Percentiles rank a stretch among this genome's conserved stretches.
Conservation (phyloP, 2,329 filamentous ascomycete genomes). For the Harringtonia aguacate region DNA sequence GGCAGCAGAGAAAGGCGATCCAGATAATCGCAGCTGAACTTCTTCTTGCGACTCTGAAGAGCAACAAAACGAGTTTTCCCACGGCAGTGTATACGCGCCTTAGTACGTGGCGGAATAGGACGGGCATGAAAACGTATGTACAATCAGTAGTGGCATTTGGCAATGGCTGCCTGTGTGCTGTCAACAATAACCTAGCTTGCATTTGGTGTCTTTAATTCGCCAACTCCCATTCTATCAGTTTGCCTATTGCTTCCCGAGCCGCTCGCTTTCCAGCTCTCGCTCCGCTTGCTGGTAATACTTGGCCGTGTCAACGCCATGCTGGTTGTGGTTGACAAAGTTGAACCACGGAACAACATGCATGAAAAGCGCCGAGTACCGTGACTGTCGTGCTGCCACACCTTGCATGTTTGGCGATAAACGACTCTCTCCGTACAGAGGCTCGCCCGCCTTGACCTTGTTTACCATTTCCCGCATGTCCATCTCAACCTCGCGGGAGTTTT, state of each 20-base stretch:
- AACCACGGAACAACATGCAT: constrained; percentile 86
- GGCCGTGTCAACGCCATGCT: constrained; percentile 94
- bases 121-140: no score
- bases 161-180: no score
- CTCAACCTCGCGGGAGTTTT: constrained; percentile 84
- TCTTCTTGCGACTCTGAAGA: no score
- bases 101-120: no score
- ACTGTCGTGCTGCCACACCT: constrained; percentile 85
- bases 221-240: no score
- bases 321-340: constrained; percentile 93
- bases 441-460: constrained; percentile 81
- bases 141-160: no score
- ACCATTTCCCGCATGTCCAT: constrained; percentile 99
- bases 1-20: no score
- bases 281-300: constrained; percentile 98
- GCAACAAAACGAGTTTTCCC: no score
- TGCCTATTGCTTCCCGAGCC: constrained; percentile 2
- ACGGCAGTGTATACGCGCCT: no score
- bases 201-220: no score
- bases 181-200: no score
- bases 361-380: constrained; percentile 79
- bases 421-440: constrained; percentile 79
- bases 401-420: constrained; percentile 79
- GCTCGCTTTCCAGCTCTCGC: constrained; percentile 78
- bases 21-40: no score